A percentile compares a stretch with the other conserved stretches of the same genome.
Conservation (phyloP, 2,329 filamentous ascomycete genomes). For the Fusarium sororula region DNA sequence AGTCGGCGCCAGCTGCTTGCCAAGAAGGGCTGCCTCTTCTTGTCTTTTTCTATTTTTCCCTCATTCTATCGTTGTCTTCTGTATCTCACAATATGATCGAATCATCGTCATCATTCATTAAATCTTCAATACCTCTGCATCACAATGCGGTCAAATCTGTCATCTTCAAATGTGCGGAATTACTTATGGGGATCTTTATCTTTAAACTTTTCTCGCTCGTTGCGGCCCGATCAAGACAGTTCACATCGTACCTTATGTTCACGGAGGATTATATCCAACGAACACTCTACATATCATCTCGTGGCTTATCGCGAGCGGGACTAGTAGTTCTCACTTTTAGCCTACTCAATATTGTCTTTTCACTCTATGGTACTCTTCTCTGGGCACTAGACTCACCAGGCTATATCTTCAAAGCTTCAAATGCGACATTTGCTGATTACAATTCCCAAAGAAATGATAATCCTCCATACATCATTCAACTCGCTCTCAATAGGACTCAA, state of each 20-base stretch:
- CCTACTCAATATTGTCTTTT: conserved; percentile 7
- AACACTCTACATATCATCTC: conserved; percentile 12
- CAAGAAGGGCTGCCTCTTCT: background rate
- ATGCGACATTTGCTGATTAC: conserved; percentile 9
- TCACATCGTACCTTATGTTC: conserved; percentile 36
- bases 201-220: conserved; percentile 27
- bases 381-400: conserved; percentile 31
- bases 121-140: conserved; percentile 25
- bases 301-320: conserved; percentile 15
- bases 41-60: background rate
- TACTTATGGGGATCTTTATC: conserved; percentile 28
- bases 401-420: conserved; percentile 11
- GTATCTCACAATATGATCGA: conserved; percentile 9
- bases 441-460: background rate
- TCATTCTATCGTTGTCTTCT: too few relatives aligned
- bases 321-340: conserved; percentile 19
- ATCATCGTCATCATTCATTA: conserved; percentile 1
- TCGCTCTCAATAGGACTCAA: background rate
- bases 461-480: conserved; percentile 23
- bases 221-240: conserved; percentile 26
- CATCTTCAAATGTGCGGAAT: conserved; percentile 29
- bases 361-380: conserved; percentile 26
- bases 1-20: background rate
- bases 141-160: conserved; percentile 33
- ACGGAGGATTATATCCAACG: conserved; percentile 30